These are phyloP conservation scores for Podospora bellae-mahoneyi DNA, from an alignment of 495 filamentous ascomycete species.

Conservation along the genomic window DNA sequence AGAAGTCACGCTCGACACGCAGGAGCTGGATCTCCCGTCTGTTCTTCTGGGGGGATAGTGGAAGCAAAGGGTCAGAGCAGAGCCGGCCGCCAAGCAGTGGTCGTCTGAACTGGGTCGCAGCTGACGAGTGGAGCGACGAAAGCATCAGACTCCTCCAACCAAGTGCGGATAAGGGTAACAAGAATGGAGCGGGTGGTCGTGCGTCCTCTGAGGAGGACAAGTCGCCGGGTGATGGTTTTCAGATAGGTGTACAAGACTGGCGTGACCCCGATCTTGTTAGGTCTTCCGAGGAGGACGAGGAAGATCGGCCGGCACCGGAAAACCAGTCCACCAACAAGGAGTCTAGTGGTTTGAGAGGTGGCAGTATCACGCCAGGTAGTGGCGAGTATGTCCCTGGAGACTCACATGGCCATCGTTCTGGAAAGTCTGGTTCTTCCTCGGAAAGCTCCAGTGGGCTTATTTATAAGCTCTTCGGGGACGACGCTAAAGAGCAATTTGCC, in stretches of 20 bases:
- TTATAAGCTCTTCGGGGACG: slow-evolving; percentile 48
- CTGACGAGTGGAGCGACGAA: slow-evolving; percentile 65
- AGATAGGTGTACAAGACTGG: slow-evolving; percentile 94
- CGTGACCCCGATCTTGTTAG: slow-evolving; percentile 75
- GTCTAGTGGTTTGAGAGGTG: slow-evolving; percentile 14
- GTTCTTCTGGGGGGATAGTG: slow-evolving; percentile 44
- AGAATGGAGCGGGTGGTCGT: slow-evolving; percentile 24
- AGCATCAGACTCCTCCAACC: slow-evolving; percentile 37
- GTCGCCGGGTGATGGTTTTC: slow-evolving; percentile 62
- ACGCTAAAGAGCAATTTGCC: slow-evolving; percentile 33
- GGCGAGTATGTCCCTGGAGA: slow-evolving; percentile 59
- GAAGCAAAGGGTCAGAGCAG: slow-evolving; percentile 46
- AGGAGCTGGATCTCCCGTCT: slow-evolving; percentile 57
- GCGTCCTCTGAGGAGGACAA: slow-evolving; percentile 22
- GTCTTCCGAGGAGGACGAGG: slow-evolving; percentile 20
- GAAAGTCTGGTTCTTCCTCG: slow-evolving; percentile 24
- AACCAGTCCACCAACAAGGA: slow-evolving; percentile 13
- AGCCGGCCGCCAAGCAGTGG: slow-evolving; percentile 77
- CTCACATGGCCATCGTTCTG: slow-evolving; percentile 22
- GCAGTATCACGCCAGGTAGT: slow-evolving; percentile 46
- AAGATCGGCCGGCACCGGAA: slow-evolving; percentile 16
- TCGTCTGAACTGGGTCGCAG: slow-evolving; percentile 71
- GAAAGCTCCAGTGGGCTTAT: slow-evolving; percentile 35
- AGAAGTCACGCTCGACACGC: slow-evolving; percentile 13
- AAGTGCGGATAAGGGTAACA: slow-evolving; percentile 37